Base-by-base conservation (phyloP, 805 yeast species). In the Yamadazyma takamatsuzukensis region DNA sequence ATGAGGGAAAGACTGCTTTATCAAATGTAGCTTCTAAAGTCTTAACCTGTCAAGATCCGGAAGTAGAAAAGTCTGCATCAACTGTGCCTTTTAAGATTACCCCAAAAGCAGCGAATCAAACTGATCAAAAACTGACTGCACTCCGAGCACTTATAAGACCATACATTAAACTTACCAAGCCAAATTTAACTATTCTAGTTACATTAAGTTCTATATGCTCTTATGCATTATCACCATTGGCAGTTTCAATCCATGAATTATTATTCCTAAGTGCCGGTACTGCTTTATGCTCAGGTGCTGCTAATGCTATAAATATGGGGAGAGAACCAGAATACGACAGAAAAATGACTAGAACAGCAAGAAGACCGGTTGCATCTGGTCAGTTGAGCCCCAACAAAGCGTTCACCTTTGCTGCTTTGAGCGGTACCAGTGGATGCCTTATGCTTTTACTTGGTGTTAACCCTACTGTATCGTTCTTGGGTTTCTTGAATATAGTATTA, bases 261-360 rank as follows among this genome's bases (percentile, higher is more conserved):
- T 48, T 84, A 19, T 78, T 78, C 44, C 65, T 93, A 19, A 85
- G 96, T 0, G 57, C 72, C 0, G 98, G 98, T 11, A 93, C 97
- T 0, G 76, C 90, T 1, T 61, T 93, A 21, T 76, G 93, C 43
- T 87, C 96, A 0, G 94, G 95, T 8, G 80, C 96, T 2, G 98
- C 98, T 2, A 93, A 93, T 60, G 95, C 97, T 3, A 87, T 93
- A 29, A 93, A 93, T 53, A 90, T 89, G 95, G 97, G 88, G 2
- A 69, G 98, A 45, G 98, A 93, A 59, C 96, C 96, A 1, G 83
- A 76, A 14, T 93, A 78, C 51, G 98, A 93, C 53, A 70, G 74
- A 29, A 72, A 74, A 51, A 93, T 93, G 98, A 74, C 80, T 3
- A 70, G 98, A 51, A 93, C 98, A 0, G 76, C 83, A 7, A 73